Evolutionary conservation across 2,329 filamentous ascomycete species (phyloP), one percentile per base, ranked within the genome.

Genomic region (Colletotrichum navitas): DNA sequence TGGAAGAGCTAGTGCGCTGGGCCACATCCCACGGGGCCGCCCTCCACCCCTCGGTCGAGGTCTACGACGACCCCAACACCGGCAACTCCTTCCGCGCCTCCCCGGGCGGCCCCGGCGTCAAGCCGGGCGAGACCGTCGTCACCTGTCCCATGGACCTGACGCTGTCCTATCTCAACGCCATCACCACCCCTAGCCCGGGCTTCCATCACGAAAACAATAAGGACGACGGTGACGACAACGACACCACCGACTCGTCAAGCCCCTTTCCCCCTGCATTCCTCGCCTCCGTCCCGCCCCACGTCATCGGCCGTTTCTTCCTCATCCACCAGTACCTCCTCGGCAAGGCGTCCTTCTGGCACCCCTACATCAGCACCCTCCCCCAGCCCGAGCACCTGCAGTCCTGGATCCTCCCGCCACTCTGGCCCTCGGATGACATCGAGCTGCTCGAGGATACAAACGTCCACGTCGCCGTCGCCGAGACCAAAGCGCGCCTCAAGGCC

Each of bases 231-330:
- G 36, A 71, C 39, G 41, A 75, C 47, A 32, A 71, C 45, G 36
- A 69, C 39, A 41, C 64, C 16, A 66, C 72, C 51, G 16, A 3
- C 56, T 75, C 5, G 64, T 66, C 34, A 47, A 68, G 34, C 59
- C 73, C 72, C 4, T 88, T 92, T 58, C 85, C 88, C 0, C 60
- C 74, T 0, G 76, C 77, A 1, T 89, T 93, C 74, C 79, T 92
- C 58, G 75, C 83, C 1, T 76, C 77, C 5, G 79, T 85, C 2
- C 86, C 87, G 1, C 85, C 89, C 0, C 87, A 92, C 74, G 88
- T 92, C 68, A 81, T 91, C 60, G 87, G 89, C 11, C 87, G 91
- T 5, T 92, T 94, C 80, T 91, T 93, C 74, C 84, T 94, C 7
- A 85, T 93, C 77, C 88, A 91, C 72, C 89, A 94, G 78, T 90